Conservation (phyloP, 257 asterid genomes). For the Nicotiana undulata region DNA sequence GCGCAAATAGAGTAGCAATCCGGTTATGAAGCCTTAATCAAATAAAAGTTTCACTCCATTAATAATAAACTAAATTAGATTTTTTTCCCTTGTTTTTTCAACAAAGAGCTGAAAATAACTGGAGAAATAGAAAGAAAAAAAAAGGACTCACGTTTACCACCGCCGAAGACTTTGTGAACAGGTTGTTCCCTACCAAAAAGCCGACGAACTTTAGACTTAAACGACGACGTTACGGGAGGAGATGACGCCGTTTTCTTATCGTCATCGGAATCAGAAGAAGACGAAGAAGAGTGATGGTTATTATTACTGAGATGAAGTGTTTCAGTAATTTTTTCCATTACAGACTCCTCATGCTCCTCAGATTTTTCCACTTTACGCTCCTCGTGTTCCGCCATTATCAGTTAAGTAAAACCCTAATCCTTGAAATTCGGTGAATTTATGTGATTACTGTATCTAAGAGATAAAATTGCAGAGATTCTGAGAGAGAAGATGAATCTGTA, state of each 20-base stretch:
- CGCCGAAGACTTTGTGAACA: slow-evolving; percentile 68
- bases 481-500: neutral
- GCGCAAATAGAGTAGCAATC: neutral
- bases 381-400: slow-evolving; percentile 48
- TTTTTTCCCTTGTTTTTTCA: neutral
- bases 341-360: slow-evolving; percentile 43
- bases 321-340: slow-evolving; percentile 45
- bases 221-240: slow-evolving; percentile 12
- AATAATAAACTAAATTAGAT: neutral
- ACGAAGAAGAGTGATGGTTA: slow-evolving; percentile 27
- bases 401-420: neutral
- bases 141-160: slow-evolving; percentile 54
- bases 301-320: slow-evolving; percentile 25
- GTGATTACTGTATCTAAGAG: neutral
- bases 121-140: neutral
- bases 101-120: neutral
- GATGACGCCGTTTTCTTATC: slow-evolving; percentile 35
- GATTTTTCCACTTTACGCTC: slow-evolving; percentile 26
- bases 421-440: neutral
- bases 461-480: neutral
- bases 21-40: neutral
- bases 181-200: slow-evolving; percentile 76
- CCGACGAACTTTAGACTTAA: slow-evolving; percentile 45
- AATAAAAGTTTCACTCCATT: neutral
- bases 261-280: slow-evolving; percentile 51